Evolutionary conservation across 257 asterid genomes (phyloP), one percentile per base, ranked within the genome.

Genomic region (Nicotiana knightiana): DNA sequence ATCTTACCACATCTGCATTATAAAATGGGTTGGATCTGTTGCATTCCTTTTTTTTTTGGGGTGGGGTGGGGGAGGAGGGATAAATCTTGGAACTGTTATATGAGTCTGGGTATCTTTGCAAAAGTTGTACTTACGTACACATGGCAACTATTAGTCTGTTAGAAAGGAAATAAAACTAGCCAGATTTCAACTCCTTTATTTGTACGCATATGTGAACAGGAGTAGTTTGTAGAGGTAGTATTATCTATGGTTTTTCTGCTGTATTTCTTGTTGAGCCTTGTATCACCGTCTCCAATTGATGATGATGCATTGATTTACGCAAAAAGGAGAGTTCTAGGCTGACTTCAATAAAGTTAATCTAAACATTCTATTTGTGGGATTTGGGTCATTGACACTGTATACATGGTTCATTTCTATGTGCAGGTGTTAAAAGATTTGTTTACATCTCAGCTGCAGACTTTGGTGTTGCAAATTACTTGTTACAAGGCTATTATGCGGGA

Each of bases 401-500:
- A 10, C 24, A 1, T 39, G 46, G 16, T 26, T 28, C 54, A 11
- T 13, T 65, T 64, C 35, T 81, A 9, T 39, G 35, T 55, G 53
- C 81, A 82, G 84, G 84, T 35, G 84, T 82, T 46, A 82, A 82
- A 71, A 24, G 84, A 71, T 71, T 39, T 71, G 75, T 70, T 33
- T 71, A 82, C 62, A 70, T 82, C 79, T 81, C 81, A 4, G 84
- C 84, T 70, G 84, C 81, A 24, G 81, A 82, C 33, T 82, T 71
- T 71, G 84, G 84, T 43, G 15, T 82, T 58, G 84, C 53, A 24
- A 82, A 71, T 71, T 81, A 71, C 81, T 15, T 82, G 30, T 68
- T 82, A 55, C 71, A 82, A 61, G 84, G 84, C 17, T 82, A 82
- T 68, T 81, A 71, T 21, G 84, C 71, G 59, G 84, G 84, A 35